phyloP scores from a whole-genome alignment of 2,329 filamentous ascomycete species.

The Boeremia exigua region DNA sequence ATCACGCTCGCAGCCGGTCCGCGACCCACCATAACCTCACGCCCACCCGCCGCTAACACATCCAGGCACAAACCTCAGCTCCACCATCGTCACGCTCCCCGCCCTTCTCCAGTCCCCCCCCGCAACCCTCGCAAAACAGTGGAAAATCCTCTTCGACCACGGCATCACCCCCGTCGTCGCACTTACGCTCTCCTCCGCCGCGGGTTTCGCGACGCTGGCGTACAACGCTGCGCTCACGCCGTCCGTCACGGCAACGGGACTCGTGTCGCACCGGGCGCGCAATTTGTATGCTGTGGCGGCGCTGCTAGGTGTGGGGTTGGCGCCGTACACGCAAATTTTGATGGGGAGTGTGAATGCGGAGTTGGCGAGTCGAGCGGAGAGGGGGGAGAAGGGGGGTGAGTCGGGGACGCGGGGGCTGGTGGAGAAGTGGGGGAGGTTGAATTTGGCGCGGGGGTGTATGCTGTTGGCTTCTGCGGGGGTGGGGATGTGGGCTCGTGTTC shows the following conservation, averaged over 20 bases:
- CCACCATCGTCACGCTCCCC: conserved; percentile 25
- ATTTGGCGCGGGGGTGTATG: not conserved
- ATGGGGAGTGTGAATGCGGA: not conserved
- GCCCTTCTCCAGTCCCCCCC: conserved; percentile 19
- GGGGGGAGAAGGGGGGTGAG: not conserved
- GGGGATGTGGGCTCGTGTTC: not conserved
- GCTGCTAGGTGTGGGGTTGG: not conserved
- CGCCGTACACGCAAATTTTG: not conserved
- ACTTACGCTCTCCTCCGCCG: conserved; percentile 20
- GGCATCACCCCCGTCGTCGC: conserved; percentile 27
- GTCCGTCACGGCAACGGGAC: not conserved
- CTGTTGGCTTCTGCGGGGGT: not conserved
- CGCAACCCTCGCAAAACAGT: conserved; percentile 23
- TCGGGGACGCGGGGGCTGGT: not conserved
- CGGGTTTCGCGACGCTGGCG: conserved; percentile 22
- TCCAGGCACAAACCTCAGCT: conserved; percentile 28
- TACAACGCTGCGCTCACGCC: not conserved
- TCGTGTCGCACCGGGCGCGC: not conserved
- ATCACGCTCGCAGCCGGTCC: conserved; percentile 8
- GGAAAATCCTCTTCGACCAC: conserved; percentile 25
- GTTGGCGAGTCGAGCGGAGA: not conserved
- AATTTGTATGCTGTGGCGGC: not conserved
- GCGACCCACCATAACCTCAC: not conserved
- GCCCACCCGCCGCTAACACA: not conserved
- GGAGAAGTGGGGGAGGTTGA: not conserved